A percentile compares a stretch with the other conserved stretches of the same genome.
These are phyloP conservation scores for Halophytophthora batemanensis DNA, from an alignment of 352 stramenopile species.

Conservation along the genomic window DNA sequence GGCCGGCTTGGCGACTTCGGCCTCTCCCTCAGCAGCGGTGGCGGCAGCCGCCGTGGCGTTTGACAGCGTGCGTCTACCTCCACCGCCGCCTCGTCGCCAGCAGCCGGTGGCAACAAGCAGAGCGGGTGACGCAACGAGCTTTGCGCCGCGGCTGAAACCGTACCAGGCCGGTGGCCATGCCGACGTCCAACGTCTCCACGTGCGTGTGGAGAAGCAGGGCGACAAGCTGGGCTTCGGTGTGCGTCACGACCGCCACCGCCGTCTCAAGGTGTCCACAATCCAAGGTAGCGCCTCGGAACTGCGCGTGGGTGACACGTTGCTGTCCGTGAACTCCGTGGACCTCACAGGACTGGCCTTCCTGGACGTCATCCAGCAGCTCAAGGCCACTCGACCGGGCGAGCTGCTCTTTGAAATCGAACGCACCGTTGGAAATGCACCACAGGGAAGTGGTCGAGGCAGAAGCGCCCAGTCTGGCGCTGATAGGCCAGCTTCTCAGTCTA, in stretches of 20 bases:
- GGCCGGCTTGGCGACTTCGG: conserved; percentile 12
- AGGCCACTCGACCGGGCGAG: conserved; percentile 42
- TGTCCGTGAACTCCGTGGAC: conserved; percentile 62
- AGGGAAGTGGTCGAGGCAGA: too few species aligned
- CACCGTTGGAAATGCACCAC: neutral
- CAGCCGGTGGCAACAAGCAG: neutral
- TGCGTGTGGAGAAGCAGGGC: conserved; percentile 35
- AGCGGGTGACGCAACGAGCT: neutral
- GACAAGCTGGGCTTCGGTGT: conserved; percentile 68
- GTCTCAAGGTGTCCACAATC: conserved; percentile 58
- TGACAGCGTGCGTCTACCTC: neutral
- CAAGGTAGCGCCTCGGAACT: conserved; percentile 37
- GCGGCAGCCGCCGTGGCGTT: neutral
- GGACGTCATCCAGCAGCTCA: conserved; percentile 56
- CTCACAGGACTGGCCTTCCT: conserved; percentile 50
- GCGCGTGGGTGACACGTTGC: conserved; percentile 57
- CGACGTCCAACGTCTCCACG: conserved; percentile 6
- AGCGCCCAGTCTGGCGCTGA: too few species aligned
- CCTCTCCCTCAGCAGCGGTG: neutral
- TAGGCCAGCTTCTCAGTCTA: too few species aligned
- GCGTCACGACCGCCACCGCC: conserved; percentile 49
- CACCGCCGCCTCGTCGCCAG: too few species aligned
- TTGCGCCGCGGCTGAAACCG: neutral
- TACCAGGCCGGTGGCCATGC: neutral
- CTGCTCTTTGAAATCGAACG: conserved; percentile 64